phyloP scores from a whole-genome alignment of 148 eudicot species.

The Rhododendron vialii region DNA sequence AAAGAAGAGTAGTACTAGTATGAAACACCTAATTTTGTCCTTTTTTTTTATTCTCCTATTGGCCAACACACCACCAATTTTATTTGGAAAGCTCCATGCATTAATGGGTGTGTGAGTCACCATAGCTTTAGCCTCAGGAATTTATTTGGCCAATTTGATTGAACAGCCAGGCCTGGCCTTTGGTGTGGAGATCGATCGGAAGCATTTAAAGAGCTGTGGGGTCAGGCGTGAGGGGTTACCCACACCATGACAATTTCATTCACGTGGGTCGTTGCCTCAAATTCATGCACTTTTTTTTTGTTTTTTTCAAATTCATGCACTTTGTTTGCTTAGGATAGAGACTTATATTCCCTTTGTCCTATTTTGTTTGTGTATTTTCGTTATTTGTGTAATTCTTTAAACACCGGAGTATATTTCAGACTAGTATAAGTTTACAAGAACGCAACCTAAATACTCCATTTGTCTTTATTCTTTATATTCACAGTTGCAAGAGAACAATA shows the following conservation, averaged over 20 bases:
- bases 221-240: background rate
- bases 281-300: background rate
- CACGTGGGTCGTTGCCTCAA: constrained; percentile 1
- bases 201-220: background rate
- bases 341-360: background rate
- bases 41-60: background rate
- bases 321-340: background rate
- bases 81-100: background rate
- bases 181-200: background rate
- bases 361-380: too few relatives aligned
- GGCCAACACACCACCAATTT: background rate
- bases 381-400: too few relatives aligned
- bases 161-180: background rate
- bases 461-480: too few relatives aligned
- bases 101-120: background rate
- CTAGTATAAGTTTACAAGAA: too few relatives aligned
- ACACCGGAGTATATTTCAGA: too few relatives aligned
- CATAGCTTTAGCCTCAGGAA: background rate
- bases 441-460: too few relatives aligned
- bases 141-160: background rate
- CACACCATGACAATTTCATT: background rate
- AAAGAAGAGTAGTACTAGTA: background rate
- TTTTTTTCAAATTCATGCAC: background rate
- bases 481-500: too few relatives aligned
- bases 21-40: background rate